Percentiles rank a stretch among this genome's conserved stretches.
Conservation (phyloP, 805 yeast genomes). For the Deakozyma indianensis region DNA sequence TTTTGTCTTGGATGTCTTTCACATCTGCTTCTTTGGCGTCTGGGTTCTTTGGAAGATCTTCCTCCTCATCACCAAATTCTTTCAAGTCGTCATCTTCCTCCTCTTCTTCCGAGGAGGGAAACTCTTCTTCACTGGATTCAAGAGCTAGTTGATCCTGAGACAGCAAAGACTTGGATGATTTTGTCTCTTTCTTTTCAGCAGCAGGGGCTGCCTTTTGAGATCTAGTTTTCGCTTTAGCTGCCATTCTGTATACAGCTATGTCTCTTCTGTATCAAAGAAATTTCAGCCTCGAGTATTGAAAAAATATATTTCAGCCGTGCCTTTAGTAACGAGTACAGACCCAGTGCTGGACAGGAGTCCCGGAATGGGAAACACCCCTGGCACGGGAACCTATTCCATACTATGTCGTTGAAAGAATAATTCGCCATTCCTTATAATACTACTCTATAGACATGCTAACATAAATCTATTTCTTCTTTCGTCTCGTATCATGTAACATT, state of each 20-base stretch:
- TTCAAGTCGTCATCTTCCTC: constrained; percentile 7
- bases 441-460: no score
- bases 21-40: constrained; percentile 9
- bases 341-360: no score
- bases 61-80: constrained; percentile 16
- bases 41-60: constrained; percentile 11
- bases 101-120: constrained; percentile 12
- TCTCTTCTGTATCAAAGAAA: not conserved
- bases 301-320: not conserved
- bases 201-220: not conserved
- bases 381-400: no score
- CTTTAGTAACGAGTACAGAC: no score
- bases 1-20: constrained; percentile 6
- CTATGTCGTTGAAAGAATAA: no score
- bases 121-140: constrained; percentile 4
- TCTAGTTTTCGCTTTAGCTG: not conserved
- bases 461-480: no score
- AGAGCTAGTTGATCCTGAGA: not conserved
- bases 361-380: no score
- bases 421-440: no score
- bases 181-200: not conserved
- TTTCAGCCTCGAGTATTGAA: not conserved
- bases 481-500: no score
- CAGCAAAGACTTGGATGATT: constrained; percentile 3
- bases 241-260: no score